phyloP scores from a whole-genome alignment of 306 rosid species.

The Corylus avellana region DNA sequence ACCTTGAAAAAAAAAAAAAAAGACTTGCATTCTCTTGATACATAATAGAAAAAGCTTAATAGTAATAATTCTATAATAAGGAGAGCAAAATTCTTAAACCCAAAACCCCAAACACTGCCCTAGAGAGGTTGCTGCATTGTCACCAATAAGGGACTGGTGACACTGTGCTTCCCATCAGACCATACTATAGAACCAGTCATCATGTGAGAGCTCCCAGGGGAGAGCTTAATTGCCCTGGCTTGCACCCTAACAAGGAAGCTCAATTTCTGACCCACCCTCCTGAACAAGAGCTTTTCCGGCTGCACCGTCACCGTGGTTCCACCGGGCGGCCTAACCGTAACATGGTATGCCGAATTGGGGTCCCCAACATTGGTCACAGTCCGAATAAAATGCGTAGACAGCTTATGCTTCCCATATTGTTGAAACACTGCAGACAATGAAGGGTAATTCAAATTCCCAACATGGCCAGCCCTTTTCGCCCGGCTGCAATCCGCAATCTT shows the following conservation, averaged over 20 bases:
- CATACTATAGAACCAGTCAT: constrained; percentile 69
- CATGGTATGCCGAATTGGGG: constrained; percentile 64
- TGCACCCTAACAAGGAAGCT: constrained; percentile 83
- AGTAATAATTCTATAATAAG: constrained; percentile 37
- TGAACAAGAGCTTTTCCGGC: constrained; percentile 67
- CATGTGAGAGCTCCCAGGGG: constrained; percentile 67
- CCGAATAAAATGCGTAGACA: constrained; percentile 83
- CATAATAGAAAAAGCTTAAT: constrained; percentile 30
- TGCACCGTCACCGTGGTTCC: constrained; percentile 64
- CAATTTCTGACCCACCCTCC: constrained; percentile 75
- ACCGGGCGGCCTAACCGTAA: constrained; percentile 48
- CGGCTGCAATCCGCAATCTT: constrained; percentile 66
- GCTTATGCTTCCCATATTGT: constrained; percentile 73
- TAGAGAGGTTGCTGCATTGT: constrained; percentile 89
- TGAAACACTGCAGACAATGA: constrained; percentile 73
- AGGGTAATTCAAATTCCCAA: constrained; percentile 83
- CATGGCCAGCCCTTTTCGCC: constrained; percentile 74
- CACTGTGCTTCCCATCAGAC: constrained; percentile 81
- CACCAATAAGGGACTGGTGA: constrained; percentile 82
- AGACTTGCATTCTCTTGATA: constrained; percentile 28
- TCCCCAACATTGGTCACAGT: constrained; percentile 86
- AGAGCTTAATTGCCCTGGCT: constrained; percentile 59
- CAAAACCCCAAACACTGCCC: constrained; percentile 29
- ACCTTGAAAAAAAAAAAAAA: constrained; percentile 6
- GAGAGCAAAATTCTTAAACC: constrained; percentile 35